Percentiles rank a stretch among this genome's conserved stretches.
These are phyloP conservation scores for Medakamo hakoo DNA, from an alignment of 139 green algal genomes.

Conservation along the genomic window DNA sequence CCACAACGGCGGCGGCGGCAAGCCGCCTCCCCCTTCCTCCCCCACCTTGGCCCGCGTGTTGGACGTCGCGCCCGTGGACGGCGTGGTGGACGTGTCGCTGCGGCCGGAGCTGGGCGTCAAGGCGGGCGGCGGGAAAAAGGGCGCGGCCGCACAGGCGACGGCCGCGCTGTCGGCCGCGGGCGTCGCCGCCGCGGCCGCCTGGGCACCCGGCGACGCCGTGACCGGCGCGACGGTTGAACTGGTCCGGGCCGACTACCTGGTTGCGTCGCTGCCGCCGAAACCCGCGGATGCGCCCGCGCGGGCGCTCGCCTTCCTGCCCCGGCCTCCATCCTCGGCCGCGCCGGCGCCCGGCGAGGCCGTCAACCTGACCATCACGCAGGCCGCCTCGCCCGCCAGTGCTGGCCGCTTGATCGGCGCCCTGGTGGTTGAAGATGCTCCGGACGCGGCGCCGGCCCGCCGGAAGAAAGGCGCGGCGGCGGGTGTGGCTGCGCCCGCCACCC, in stretches of 20 bases:
- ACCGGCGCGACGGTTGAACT: conserved; percentile 37
- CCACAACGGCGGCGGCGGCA: neutral
- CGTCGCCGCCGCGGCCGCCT: neutral
- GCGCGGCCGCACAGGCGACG: too few relatives aligned
- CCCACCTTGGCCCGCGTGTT: conserved; percentile 29
- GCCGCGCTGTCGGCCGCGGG: too few relatives aligned
- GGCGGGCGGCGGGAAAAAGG: too few relatives aligned
- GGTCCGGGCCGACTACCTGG: conserved; percentile 41
- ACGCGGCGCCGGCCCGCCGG: too few relatives aligned
- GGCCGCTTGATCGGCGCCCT: neutral
- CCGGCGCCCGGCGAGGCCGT: neutral
- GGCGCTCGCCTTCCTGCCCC: neutral
- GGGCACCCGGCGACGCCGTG: neutral
- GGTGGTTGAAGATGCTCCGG: too few relatives aligned
- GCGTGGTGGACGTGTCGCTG: conserved; percentile 54
- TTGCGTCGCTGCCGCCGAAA: conserved; percentile 35
- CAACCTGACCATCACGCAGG: neutral
- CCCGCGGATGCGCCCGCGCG: neutral
- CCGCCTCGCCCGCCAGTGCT: neutral
- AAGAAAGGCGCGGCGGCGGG: too few relatives aligned
- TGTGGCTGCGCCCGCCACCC: too few relatives aligned
- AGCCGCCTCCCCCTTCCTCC: neutral
- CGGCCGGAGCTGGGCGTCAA: conserved; percentile 9
- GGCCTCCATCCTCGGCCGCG: neutral
- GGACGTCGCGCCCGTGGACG: conserved; percentile 46